These are phyloP conservation scores for Fusarium sp. DNA, from an alignment of 2,329 filamentous ascomycete species.

Conservation along the genomic window DNA sequence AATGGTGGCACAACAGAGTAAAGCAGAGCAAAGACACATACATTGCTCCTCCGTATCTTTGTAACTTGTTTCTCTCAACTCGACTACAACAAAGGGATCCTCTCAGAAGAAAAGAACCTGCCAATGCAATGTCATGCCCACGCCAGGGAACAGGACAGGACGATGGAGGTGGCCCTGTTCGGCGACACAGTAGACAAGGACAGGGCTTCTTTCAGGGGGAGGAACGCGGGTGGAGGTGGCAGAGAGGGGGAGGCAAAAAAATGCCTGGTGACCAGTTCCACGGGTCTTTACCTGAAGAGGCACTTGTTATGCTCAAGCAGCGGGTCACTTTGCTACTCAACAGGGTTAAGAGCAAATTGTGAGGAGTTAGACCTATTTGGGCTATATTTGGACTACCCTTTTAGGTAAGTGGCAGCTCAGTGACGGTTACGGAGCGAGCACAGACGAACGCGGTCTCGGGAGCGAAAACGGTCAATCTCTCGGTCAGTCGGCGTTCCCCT, in stretches of 20 bases:
- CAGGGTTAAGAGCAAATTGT: not conserved
- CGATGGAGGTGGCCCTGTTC: constrained; percentile 32
- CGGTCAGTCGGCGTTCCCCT: constrained; percentile 20
- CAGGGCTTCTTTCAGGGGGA: constrained; percentile 46
- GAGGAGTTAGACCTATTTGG: constrained; percentile 16
- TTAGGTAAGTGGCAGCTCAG: constrained; percentile 9
- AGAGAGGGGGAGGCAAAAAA: constrained; percentile 49
- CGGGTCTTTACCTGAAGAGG: constrained; percentile 45
- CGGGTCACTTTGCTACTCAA: constrained; percentile 24
- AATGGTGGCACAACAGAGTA: constrained; percentile 6
- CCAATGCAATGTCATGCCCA: constrained; percentile 33
- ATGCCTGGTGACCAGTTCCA: constrained; percentile 48
- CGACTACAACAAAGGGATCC: constrained; percentile 6
- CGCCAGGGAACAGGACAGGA: constrained; percentile 16
- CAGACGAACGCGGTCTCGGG: constrained; percentile 29
- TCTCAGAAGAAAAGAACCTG: constrained; percentile 24
- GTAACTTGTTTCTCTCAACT: constrained; percentile 9
- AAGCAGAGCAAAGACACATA: constrained; percentile 5
- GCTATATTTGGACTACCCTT: constrained; percentile 22
- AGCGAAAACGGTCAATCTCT: constrained; percentile 41
- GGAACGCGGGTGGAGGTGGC: constrained; percentile 46
- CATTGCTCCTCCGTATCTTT: constrained; percentile 26
- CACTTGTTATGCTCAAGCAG: constrained; percentile 44
- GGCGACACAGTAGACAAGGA: constrained; percentile 46
- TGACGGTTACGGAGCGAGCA: constrained; percentile 33